Percentiles rank a stretch among this genome's conserved stretches.
These are phyloP conservation scores for Rhodotorula babjevae DNA, from an alignment of 768 basidiomycete genomes.

Conservation along the genomic window DNA sequence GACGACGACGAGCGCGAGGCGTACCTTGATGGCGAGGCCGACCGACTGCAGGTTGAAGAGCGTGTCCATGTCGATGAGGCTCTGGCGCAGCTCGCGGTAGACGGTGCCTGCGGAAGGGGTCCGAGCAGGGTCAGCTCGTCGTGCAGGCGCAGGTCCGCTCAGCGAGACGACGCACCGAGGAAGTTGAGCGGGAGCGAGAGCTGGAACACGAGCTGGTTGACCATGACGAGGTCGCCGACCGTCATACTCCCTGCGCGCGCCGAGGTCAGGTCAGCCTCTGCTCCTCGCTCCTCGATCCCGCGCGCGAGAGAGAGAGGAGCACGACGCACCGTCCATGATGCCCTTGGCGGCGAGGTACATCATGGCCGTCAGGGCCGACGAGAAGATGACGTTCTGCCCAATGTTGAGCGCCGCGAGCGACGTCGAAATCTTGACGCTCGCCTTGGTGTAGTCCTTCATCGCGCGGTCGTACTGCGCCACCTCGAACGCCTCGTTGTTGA, in stretches of 20 bases:
- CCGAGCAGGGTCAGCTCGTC: neutral
- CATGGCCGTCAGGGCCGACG: constrained; percentile 80
- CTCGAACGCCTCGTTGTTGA: constrained; percentile 94
- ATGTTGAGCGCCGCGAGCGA: constrained; percentile 89
- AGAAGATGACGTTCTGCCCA: constrained; percentile 95
- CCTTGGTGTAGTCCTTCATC: constrained; percentile 77
- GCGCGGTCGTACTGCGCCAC: constrained; percentile 86
- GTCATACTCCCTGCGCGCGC: constrained; percentile 71
- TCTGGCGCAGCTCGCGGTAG: constrained; percentile 93
- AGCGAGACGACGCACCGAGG: constrained; percentile 59
- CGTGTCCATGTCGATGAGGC: constrained; percentile 93
- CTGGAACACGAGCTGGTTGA: constrained; percentile 97
- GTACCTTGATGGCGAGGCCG: constrained; percentile 58
- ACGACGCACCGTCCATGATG: constrained; percentile 61
- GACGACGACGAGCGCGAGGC: neutral
- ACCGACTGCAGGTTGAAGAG: constrained; percentile 72
- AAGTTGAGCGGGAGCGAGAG: constrained; percentile 94
- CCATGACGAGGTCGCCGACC: constrained; percentile 96
- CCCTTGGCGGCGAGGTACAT: constrained; percentile 98
- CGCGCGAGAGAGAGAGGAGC: constrained; percentile 42
- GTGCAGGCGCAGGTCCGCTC: no score
- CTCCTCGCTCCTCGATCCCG: no score
- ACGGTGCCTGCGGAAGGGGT: constrained; percentile 58
- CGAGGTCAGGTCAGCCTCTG: neutral
- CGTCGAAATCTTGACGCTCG: constrained; percentile 90